Percentiles rank a stretch among this genome's conserved stretches.
These are phyloP conservation scores for Chaetothyriales sp. DNA, from an alignment of 2,329 filamentous ascomycete genomes.

Conservation along the genomic window DNA sequence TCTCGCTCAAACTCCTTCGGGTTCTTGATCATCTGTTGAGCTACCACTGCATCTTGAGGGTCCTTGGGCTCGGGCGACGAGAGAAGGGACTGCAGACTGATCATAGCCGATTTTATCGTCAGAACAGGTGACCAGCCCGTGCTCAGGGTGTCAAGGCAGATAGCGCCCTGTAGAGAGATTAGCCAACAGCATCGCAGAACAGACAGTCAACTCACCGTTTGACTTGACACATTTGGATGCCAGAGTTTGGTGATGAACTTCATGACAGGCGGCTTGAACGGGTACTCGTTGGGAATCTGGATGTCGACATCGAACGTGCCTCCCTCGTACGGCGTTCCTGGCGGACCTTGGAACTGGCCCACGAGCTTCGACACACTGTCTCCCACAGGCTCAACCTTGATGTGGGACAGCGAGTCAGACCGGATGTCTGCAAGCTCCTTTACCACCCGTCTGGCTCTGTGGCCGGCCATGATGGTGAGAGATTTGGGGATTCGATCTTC, in stretches of 20 bases:
- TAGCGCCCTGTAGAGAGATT: constrained; percentile 54
- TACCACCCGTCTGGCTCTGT: constrained; percentile 40
- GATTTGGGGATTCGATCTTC: not conserved
- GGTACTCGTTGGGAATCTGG: constrained; percentile 72
- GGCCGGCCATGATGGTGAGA: constrained; percentile 34
- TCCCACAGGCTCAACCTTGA: constrained; percentile 50
- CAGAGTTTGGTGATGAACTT: constrained; percentile 85
- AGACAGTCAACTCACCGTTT: constrained; percentile 50
- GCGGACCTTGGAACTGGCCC: constrained; percentile 71
- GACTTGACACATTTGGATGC: constrained; percentile 93
- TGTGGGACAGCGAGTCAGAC: constrained; percentile 58
- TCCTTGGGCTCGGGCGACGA: constrained; percentile 90
- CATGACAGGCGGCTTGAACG: constrained; percentile 85
- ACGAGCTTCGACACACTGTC: constrained; percentile 67
- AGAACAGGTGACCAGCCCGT: constrained; percentile 88
- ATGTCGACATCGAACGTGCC: constrained; percentile 74
- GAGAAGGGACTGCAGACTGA: constrained; percentile 85
- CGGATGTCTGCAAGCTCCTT: constrained; percentile 36
- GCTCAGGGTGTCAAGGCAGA: constrained; percentile 85
- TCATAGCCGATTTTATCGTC: constrained; percentile 86
- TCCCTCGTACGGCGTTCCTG: constrained; percentile 84
- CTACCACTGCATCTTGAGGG: constrained; percentile 91
- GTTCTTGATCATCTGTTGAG: constrained; percentile 68
- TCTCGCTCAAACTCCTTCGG: constrained; percentile 65
- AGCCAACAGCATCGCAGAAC: not conserved